phyloP scores from a whole-genome alignment of 805 yeast genomes.

The Saccharomycopsis fodiens region DNA sequence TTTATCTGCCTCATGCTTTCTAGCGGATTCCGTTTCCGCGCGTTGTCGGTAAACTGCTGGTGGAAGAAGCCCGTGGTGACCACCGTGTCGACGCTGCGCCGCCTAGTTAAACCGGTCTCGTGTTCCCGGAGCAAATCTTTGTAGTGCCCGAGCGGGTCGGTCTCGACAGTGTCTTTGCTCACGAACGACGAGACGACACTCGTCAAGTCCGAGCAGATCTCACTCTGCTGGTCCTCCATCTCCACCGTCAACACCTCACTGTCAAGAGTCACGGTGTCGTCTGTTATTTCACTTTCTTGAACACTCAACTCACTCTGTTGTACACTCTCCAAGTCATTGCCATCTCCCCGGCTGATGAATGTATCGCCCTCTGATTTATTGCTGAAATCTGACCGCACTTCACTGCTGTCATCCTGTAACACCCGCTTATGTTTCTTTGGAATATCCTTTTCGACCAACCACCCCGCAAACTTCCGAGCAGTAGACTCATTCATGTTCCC shows the following conservation, averaged over 20 bases:
- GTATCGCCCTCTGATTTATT: background rate
- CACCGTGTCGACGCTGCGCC: slow-evolving; percentile 13
- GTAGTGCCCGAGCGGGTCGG: no score
- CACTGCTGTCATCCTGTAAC: background rate
- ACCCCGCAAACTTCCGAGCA: slow-evolving; percentile 1
- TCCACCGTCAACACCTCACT: no score
- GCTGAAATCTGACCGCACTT: background rate
- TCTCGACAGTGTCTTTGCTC: no score
- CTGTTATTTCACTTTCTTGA: background rate
- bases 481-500: background rate
- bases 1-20: background rate
- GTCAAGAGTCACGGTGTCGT: no score
- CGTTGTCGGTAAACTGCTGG: slow-evolving; percentile 8
- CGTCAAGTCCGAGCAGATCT: no score
- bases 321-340: background rate
- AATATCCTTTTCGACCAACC: slow-evolving; percentile 8
- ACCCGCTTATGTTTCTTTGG: background rate
- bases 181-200: background rate
- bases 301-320: background rate
- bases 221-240: no score
- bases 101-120: background rate
- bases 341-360: background rate
- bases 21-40: background rate
- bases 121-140: background rate
- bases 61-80: slow-evolving; percentile 19